phyloP scores from a whole-genome alignment of 768 basidiomycete genomes.

The Cubamyces lactineus region DNA sequence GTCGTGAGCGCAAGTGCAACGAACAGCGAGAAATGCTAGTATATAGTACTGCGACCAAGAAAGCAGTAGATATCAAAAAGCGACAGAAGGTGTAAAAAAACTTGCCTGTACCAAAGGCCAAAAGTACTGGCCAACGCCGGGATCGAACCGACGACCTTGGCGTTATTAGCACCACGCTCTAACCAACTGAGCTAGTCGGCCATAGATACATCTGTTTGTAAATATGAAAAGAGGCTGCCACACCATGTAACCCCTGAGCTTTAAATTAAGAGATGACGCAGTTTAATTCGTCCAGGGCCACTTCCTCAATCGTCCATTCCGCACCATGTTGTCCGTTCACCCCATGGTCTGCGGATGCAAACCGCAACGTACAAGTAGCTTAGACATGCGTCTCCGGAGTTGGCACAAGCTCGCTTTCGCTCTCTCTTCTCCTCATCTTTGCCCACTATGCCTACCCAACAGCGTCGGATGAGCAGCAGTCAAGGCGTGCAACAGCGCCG shows the following conservation, averaged over 20 bases:
- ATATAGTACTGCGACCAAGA: too few species aligned
- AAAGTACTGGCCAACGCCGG: conserved; percentile 16
- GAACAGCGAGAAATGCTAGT: not conserved
- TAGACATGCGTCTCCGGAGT: not conserved
- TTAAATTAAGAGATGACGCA: conserved; percentile 5
- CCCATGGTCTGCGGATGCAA: conserved; percentile 12
- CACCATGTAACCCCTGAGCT: too few species aligned
- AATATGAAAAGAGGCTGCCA: too few species aligned
- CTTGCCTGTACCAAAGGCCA: too few species aligned
- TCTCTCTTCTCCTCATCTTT: not conserved
- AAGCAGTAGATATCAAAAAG: too few species aligned
- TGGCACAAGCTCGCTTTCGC: too few species aligned
- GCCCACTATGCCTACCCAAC: conserved; percentile 8
- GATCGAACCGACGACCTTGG: conserved; percentile 22
- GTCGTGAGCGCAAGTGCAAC: too few species aligned
- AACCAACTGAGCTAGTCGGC: conserved; percentile 93
- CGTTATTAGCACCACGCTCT: conserved; percentile 85
- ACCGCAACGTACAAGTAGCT: not conserved
- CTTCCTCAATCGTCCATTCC: conserved; percentile 11
- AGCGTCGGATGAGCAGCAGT: conserved; percentile 4
- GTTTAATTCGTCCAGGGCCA: not conserved
- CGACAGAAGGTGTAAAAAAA: too few species aligned
- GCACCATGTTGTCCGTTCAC: not conserved
- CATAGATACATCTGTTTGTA: too few species aligned
- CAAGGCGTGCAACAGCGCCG: conserved; percentile 5